Evolutionary conservation across 176 grass and related monocot species (phyloP), one percentile per base, ranked within the genome.

Genomic region (Luzula sylvatica): DNA sequence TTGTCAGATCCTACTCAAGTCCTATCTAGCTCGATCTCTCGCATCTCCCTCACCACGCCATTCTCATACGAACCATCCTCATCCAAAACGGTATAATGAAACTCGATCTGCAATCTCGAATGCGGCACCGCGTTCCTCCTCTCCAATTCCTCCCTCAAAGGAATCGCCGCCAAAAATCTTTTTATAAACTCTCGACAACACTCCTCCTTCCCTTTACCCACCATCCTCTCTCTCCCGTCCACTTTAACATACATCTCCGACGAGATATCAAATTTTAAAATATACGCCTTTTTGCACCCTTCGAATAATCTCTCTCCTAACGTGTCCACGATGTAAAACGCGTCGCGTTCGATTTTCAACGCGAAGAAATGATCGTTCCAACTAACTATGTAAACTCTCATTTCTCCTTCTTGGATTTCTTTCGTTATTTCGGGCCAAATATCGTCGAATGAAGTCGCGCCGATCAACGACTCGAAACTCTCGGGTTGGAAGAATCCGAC

Each of bases 341-440:
- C 77, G 68, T 86, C 67, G n/a, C 15, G 24, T 52, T 87, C 81
- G 14, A 74, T 55, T 81, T 90, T 98, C 42, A 98, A 66, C 47
- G 90, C 78, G 58, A 98, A 98, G 72, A 98, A 98, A 73, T 98
- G 93, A 58, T 98, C 93, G 68, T 98, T 98, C 92, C 92, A 98
- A 74, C 85, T 83, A 5, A 98, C 75, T 24, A 98, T 80, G 53
- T 86, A 98, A 39, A 98, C 81, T 50, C 74, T 65, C 0, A 77
- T 50, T 0, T 62, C 30, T 0, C 61, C 65, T 1, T 67, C 46
- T 53, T 7, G 58, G 7, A 32, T n/a, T 11, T 57, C 45, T 27
- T 47, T 50, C 30, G 46, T 46, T 26, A 98, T 78, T 65, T 98
- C 85, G 7, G 51, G 24, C 92, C 92, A 98, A 58, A 90, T 82